Evolutionary conservation across 768 basidiomycete species (phyloP).

Genomic region (Agaricus sinodeliciosus): DNA sequence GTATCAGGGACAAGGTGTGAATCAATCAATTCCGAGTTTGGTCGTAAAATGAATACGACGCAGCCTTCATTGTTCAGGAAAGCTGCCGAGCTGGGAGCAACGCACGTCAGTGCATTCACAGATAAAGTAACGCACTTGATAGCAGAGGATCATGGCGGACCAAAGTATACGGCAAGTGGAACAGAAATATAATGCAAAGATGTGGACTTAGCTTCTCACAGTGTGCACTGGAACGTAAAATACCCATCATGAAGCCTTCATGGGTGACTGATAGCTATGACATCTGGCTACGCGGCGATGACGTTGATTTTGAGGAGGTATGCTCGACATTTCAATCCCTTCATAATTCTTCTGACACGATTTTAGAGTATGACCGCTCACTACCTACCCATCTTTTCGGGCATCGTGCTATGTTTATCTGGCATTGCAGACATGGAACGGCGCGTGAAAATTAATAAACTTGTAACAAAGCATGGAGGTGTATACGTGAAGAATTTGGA

Average conservation of each 20-base stretch:
- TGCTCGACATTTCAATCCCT: constrained; percentile 13
- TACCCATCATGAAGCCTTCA: constrained; percentile 71
- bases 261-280: constrained; percentile 74
- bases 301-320: constrained; percentile 64
- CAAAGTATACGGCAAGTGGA: constrained; percentile 67
- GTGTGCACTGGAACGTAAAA: constrained; percentile 77
- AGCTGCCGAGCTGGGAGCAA: constrained; percentile 77
- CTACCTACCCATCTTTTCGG: constrained; percentile 69
- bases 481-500: constrained; percentile 69
- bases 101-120: constrained; percentile 64
- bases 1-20: constrained; percentile 70
- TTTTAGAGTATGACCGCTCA: constrained; percentile 52
- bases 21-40: background rate
- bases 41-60: background rate
- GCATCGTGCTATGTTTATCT: constrained; percentile 64
- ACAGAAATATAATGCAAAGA: background rate
- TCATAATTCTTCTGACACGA: background rate
- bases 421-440: constrained; percentile 60
- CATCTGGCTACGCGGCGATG: constrained; percentile 75
- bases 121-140: constrained; percentile 86
- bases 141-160: constrained; percentile 71
- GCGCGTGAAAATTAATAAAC: constrained; percentile 57
- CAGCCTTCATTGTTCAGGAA: constrained; percentile 70
- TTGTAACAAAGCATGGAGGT: constrained; percentile 57
- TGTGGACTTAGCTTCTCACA: constrained; percentile 22